Base-by-base conservation (phyloP, 306 rosid species). In the Notholithocarpus densiflorus region DNA sequence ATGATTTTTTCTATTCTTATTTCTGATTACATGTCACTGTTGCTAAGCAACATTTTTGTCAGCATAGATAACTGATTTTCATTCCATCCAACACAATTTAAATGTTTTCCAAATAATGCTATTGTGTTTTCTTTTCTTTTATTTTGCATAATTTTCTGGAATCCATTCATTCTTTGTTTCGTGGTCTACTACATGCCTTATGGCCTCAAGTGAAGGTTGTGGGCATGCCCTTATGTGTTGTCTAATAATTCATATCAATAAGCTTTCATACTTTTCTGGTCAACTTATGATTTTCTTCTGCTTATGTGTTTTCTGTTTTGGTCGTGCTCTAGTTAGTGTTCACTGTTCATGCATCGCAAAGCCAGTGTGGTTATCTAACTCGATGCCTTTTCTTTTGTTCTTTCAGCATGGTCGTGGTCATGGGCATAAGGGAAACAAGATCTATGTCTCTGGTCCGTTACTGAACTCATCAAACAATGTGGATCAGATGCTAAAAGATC, bases 401-500 rank as follows among this genome's bases (percentile, higher is more conserved):
- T 77, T 86, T 75, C 90, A 94, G 98, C 84, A 86, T 37, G 82
- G 84, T 59, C 87, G 55, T 59, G 89, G 81, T 59, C 87, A 59
- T 59, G 89, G 81, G 7, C 43, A 87, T 20, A 82, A 65, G 79
- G 89, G 80, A 31, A 90, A 84, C 85, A 91, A 91, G 77, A 89
- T 94, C 29, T 87, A 87, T 64, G 83, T 92, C 62, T 91, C 97
- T 31, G 98, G 97, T 60, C 95, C 98, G 2, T 81, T 94, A 37
- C 77, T 88, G 68, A 80, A 78, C 70, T 82, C 98, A 18, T 92
- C 98, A 53, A 89, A 85, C 88, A 91, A 86, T 74, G 73, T 90
- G 21, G 97, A 92, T 78, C 87, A 90, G 77, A 88, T 92, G 87
- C 91, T 94, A 68, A 88, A 91, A 85, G 95, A 89, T 64, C 97